phyloP scores from a whole-genome alignment of 306 rosid species.

The Trifolium pratense region DNA sequence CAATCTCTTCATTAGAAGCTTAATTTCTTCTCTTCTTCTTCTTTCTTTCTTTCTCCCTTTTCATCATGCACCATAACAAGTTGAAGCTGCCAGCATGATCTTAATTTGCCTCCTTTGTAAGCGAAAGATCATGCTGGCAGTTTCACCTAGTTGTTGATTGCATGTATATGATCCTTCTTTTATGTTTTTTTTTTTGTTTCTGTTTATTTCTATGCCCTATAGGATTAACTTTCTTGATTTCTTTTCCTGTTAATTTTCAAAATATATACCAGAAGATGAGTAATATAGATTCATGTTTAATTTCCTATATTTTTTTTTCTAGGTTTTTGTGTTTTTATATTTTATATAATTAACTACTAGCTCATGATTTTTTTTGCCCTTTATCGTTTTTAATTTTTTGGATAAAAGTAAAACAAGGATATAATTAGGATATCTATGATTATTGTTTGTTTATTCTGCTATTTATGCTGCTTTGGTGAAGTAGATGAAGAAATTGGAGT shows the following conservation, averaged over 20 bases:
- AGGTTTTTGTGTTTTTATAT: no score
- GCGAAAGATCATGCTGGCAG: conserved; percentile 93
- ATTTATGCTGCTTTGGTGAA: neutral
- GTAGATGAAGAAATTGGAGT: neutral
- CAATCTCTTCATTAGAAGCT: neutral
- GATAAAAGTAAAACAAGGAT: neutral
- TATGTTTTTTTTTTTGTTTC: neutral
- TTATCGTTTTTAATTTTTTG: neutral
- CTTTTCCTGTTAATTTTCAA: neutral
- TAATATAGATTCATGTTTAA: neutral
- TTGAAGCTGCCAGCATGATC: conserved; percentile 99
- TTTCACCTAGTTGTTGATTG: conserved; percentile 87
- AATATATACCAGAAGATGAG: neutral
- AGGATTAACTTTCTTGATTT: neutral
- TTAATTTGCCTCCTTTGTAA: conserved; percentile 63
- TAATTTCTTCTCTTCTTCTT: neutral
- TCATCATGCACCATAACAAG: conserved; percentile 59
- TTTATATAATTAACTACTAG: no score
- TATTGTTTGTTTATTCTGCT: neutral
- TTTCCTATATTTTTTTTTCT: no score
- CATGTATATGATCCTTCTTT: conserved; percentile 49
- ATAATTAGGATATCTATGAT: neutral
- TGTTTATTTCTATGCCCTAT: conserved; percentile 1
- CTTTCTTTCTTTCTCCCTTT: neutral
- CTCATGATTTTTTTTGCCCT: neutral